Conservation (phyloP, 2,329 filamentous ascomycete species). For the Pseudogymnoascus destructans region DNA sequence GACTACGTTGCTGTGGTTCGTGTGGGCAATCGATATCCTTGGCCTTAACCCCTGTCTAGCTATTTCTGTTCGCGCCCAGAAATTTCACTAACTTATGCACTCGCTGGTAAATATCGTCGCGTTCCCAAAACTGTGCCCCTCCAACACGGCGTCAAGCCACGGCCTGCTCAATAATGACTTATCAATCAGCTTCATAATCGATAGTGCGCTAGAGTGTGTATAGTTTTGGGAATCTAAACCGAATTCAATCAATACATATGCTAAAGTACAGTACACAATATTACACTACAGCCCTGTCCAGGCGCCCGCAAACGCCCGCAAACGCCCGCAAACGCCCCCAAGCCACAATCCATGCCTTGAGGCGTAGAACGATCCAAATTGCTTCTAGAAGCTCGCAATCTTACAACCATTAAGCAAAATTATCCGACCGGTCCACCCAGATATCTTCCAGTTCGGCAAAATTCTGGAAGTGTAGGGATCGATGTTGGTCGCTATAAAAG, state of each 20-base stretch:
- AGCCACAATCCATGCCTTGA: slow-evolving; percentile 8
- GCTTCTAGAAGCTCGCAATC: slow-evolving; percentile 4
- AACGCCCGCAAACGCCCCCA: slow-evolving; percentile 7
- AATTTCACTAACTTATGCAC: background rate
- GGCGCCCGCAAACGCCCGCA: slow-evolving; percentile 9
- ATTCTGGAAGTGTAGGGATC: slow-evolving; percentile 90
- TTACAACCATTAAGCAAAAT: slow-evolving; percentile 57
- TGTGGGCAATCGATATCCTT: slow-evolving; percentile 5
- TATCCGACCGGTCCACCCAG: slow-evolving; percentile 85
- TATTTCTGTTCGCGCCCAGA: background rate
- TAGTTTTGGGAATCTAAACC: slow-evolving; percentile 6
- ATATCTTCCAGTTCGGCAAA: slow-evolving; percentile 96
- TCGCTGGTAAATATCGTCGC: background rate
- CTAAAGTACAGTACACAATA: slow-evolving; percentile 10
- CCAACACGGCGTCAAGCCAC: background rate
- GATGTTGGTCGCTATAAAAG: slow-evolving; percentile 87
- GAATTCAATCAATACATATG: slow-evolving; percentile 9
- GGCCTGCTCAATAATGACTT: background rate
- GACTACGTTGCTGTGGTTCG: background rate
- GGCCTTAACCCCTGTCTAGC: background rate
- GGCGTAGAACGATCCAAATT: slow-evolving; percentile 7
- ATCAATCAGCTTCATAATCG: slow-evolving; percentile 1
- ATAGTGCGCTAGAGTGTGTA: background rate
- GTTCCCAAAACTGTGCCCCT: background rate
- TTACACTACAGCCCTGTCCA: slow-evolving; percentile 8